These are phyloP conservation scores for Podila horticola DNA, from an alignment of 192 early-diverging fungal genomes.

Conservation along the genomic window DNA sequence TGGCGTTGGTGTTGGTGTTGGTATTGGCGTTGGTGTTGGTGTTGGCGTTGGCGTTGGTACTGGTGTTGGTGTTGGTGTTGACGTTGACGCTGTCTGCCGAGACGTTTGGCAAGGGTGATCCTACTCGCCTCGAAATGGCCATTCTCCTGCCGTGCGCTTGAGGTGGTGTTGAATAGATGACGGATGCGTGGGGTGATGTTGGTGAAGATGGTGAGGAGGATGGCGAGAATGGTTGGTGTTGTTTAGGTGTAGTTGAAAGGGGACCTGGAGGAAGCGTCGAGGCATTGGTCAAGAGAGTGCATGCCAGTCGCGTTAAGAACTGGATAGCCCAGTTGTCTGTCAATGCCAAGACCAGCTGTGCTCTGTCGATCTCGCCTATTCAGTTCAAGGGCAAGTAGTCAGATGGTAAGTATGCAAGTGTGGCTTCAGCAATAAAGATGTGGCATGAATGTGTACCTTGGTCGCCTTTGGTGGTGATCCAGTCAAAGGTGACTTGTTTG, in stretches of 20 bases:
- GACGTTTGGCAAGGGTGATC: background rate
- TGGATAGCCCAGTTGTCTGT: conserved; percentile 66
- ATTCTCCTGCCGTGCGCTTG: background rate
- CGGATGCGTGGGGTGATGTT: conserved; percentile 3
- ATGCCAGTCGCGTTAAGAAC: conserved; percentile 59
- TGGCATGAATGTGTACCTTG: conserved; percentile 34
- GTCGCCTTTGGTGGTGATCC: conserved; percentile 61
- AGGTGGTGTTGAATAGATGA: background rate
- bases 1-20: too few species aligned
- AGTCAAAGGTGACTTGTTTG: conserved; percentile 76
- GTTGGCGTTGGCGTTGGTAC: too few species aligned
- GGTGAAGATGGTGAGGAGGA: conserved; percentile 18
- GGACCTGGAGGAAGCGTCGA: conserved; percentile 37
- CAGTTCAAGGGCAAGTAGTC: background rate
- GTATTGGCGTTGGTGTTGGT: too few species aligned
- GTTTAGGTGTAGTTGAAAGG: conserved; percentile 59
- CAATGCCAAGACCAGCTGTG: conserved; percentile 55
- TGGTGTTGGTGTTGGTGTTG: too few species aligned
- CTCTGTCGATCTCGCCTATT: conserved; percentile 59
- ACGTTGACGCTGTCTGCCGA: background rate
- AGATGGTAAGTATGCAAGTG: background rate
- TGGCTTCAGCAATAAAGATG: background rate
- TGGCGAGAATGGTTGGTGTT: conserved; percentile 55
- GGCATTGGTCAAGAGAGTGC: conserved; percentile 55
- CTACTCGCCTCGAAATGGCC: conserved; percentile 1